phyloP scores from a whole-genome alignment of 2,329 filamentous ascomycete genomes.

The Fusarium tuaranense region DNA sequence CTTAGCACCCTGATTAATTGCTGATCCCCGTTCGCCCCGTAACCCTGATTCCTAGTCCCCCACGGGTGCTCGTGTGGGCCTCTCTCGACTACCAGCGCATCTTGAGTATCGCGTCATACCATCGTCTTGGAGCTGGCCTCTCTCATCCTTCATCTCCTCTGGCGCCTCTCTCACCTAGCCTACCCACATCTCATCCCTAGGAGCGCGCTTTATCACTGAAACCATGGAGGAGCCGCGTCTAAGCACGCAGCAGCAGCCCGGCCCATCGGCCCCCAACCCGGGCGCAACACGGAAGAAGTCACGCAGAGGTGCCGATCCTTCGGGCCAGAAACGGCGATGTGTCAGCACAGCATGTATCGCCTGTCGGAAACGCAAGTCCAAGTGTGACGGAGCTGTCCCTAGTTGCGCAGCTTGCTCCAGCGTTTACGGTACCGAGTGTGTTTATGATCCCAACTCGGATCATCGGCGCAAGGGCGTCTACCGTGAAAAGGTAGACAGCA shows the following conservation, averaged over 20 bases:
- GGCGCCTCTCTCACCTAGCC: constrained; percentile 5
- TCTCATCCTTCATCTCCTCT: background rate
- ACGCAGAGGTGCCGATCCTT: constrained; percentile 60
- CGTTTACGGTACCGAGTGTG: constrained; percentile 89
- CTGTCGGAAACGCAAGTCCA: constrained; percentile 82
- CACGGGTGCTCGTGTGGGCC: constrained; percentile 27
- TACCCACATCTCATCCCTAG: background rate
- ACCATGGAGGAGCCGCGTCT: constrained; percentile 37
- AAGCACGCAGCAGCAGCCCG: constrained; percentile 19
- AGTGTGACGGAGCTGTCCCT: constrained; percentile 92
- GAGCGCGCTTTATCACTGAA: constrained; percentile 9
- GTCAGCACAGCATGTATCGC: constrained; percentile 89
- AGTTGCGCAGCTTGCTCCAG: constrained; percentile 96
- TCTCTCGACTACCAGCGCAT: constrained; percentile 4
- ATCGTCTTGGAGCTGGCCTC: background rate
- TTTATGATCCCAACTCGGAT: constrained; percentile 97
- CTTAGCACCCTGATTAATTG: constrained; percentile 21
- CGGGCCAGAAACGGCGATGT: constrained; percentile 76
- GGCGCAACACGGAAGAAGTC: constrained; percentile 57
- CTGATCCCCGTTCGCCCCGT: constrained; percentile 23
- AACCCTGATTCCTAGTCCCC: constrained; percentile 25
- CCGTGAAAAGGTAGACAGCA: constrained; percentile 89
- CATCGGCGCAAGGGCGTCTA: constrained; percentile 97
- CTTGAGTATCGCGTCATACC: constrained; percentile 24
- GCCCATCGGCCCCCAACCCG: constrained; percentile 21